Base-by-base conservation (phyloP, 306 rosid species). In the Lathyrus aphaca region DNA sequence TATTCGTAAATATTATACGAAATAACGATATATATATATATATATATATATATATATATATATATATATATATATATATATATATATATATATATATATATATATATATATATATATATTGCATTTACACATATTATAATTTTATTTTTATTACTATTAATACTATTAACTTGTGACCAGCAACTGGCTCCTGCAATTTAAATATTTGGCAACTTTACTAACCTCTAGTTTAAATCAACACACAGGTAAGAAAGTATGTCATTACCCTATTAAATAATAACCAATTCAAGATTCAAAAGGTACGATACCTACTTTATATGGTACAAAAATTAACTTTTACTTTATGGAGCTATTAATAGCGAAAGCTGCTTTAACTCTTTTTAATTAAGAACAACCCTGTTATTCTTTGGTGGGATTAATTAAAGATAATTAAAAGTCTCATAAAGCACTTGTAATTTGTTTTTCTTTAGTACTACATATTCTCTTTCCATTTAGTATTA, bases 161-260 rank as follows among this genome's bases (percentile, higher is more conserved):
- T 23, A 23, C 25, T 23, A 23, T 23, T 23, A 23, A 23, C 25
- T 23, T 23, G 29, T 25, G 2, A 3, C 29, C 29, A 2, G 29
- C 29, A 25, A 25, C 3, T 25, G 29, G 29, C 29, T 25, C 29
- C 56, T 67, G 13, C 12, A 30, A 67, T 78, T 72, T 61, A 49
- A 16, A 23, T 74, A 80, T 70, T 84, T 82, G 64, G 39, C 85
- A 81, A 79, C 85, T 83, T 80, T 83, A 77, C 81, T 69, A 14
- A 64, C 74, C 71, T 56, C 68, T 19, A 60, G 49, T 64, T 69
- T 70, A 64, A 66, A 73, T 57, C 53, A 68, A 48, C 32, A 64
- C n/a, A 43, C 23, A 53, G 58, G 75, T 11, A 15, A 62, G 38
- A 82, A 75, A 67, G 79, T 77, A 58, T 76, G 75, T 53, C 49